Evolutionary conservation across 345 rosid genomes (phyloP).

Genomic region (Populus simonii): DNA sequence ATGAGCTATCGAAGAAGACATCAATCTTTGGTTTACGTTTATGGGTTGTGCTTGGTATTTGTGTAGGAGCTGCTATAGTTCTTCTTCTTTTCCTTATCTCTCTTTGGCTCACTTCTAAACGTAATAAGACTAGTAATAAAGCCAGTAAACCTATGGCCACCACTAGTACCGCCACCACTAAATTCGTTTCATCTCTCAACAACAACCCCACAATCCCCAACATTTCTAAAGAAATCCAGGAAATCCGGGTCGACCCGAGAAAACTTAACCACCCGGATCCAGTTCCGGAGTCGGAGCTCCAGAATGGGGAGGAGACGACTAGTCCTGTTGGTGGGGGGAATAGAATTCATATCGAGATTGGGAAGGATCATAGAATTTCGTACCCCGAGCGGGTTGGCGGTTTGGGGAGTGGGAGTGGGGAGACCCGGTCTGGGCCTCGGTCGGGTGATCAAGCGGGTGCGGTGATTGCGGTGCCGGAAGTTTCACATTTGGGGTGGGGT

Average conservation of each 20-base stretch:
- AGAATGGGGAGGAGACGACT: conserved; percentile 30
- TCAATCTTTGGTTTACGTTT: conserved; percentile 54
- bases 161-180: neutral
- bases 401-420: conserved; percentile 54
- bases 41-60: conserved; percentile 82
- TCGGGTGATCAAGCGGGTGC: conserved; percentile 46
- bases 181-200: neutral
- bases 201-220: conserved; percentile 51
- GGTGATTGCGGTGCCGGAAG: conserved; percentile 61
- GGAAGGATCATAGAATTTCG: conserved; percentile 76
- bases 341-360: conserved; percentile 77
- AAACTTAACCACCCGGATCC: conserved; percentile 46
- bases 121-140: conserved; percentile 38
- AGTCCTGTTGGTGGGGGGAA: conserved; percentile 39
- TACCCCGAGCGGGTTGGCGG: conserved; percentile 66
- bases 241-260: conserved; percentile 59
- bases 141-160: conserved; percentile 15
- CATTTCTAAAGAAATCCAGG: conserved; percentile 75
- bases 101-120: conserved; percentile 75
- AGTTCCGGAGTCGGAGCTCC: conserved; percentile 34
- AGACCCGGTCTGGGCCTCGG: conserved; percentile 32
- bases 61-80: conserved; percentile 81
- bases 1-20: conserved; percentile 58
- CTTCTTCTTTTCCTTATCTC: conserved; percentile 75
- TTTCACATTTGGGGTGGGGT: conserved; percentile 98